A percentile compares a stretch with the other conserved stretches of the same genome.
phyloP scores from a whole-genome alignment of 2,329 filamentous ascomycete species.

The Pseudocercospora eumusae region DNA sequence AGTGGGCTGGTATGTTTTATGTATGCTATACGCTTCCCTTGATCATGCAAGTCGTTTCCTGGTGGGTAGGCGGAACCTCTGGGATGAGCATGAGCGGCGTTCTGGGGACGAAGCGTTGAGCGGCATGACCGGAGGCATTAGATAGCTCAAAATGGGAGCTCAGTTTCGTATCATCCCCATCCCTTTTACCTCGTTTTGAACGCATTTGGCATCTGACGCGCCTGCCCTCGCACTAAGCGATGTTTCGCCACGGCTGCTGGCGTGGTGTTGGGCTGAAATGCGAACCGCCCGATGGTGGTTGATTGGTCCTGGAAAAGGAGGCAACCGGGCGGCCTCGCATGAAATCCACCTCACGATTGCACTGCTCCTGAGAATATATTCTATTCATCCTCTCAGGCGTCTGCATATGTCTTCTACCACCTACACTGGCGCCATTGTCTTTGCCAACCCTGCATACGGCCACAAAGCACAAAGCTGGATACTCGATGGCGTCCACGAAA shows the following conservation, averaged over 20 bases:
- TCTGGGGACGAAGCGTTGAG: constrained; percentile 3
- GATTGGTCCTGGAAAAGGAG: neutral
- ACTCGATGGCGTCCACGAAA: neutral
- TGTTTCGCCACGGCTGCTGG: neutral
- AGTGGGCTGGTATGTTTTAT: neutral
- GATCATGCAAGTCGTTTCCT: constrained; percentile 5
- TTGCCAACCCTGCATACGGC: neutral
- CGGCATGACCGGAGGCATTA: constrained; percentile 5
- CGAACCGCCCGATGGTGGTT: neutral
- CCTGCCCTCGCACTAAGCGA: neutral
- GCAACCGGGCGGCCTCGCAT: neutral
- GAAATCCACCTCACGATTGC: neutral
- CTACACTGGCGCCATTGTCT: neutral
- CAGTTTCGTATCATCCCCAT: neutral
- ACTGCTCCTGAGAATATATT: neutral
- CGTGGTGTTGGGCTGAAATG: neutral
- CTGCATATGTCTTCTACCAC: neutral
- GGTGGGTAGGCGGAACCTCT: constrained; percentile 6
- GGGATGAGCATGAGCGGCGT: constrained; percentile 9
- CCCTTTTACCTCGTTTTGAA: neutral
- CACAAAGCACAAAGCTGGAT: neutral
- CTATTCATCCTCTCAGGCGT: neutral
- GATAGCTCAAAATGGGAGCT: constrained; percentile 7
- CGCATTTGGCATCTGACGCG: neutral
- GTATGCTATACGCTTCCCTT: constrained; percentile 8